Evolutionary conservation across 257 asterid genomes (phyloP).

Genomic region (Forsythia viridissima): DNA sequence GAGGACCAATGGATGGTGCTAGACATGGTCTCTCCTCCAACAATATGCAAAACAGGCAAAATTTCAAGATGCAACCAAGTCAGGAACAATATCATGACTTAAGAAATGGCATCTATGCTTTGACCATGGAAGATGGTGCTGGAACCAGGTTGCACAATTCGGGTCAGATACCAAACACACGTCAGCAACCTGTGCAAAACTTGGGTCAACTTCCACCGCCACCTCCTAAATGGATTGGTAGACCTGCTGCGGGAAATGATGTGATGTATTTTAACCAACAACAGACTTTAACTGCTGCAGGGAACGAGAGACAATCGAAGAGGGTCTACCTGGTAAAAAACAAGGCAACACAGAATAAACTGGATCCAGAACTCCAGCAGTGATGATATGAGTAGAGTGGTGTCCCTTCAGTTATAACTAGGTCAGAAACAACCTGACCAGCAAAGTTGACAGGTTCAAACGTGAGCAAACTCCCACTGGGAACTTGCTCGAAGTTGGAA

Average conservation of each 20-base stretch:
- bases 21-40: slow-evolving; percentile 31
- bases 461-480: neutral
- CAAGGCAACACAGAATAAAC: slow-evolving; percentile 15
- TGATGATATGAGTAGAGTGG: slow-evolving; percentile 12
- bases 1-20: slow-evolving; percentile 37
- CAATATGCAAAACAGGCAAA: slow-evolving; percentile 43
- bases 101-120: slow-evolving; percentile 53
- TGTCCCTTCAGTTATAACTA: neutral
- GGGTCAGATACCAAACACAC: slow-evolving; percentile 26
- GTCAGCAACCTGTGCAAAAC: slow-evolving; percentile 28
- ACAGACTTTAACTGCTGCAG: slow-evolving; percentile 28
- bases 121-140: slow-evolving; percentile 49
- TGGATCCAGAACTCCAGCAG: slow-evolving; percentile 28
- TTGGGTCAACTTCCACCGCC: slow-evolving; percentile 65
- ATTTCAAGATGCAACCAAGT: slow-evolving; percentile 37
- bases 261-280: slow-evolving; percentile 33
- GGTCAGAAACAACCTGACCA: neutral
- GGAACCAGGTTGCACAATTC: slow-evolving; percentile 33
- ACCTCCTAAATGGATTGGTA: slow-evolving; percentile 67
- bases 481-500: neutral
- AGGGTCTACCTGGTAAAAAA: slow-evolving; percentile 59
- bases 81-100: slow-evolving; percentile 52
- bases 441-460: neutral
- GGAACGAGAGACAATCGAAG: slow-evolving; percentile 48
- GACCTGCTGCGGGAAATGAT: slow-evolving; percentile 36